Base-by-base conservation (phyloP, 148 eudicot genomes). In the Persicaria maculosa region DNA sequence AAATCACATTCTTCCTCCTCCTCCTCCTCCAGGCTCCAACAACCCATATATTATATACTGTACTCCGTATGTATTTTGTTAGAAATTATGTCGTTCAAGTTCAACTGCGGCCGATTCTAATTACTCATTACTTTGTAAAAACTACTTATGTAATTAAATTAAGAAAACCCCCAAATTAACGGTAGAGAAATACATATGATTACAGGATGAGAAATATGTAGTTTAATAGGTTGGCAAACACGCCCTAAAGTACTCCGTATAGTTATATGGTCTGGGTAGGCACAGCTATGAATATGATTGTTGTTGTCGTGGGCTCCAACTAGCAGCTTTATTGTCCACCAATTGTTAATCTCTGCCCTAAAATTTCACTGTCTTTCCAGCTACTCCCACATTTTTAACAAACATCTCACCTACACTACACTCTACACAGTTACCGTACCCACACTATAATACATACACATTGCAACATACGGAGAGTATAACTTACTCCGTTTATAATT, bases 301-400 rank as follows among this genome's bases (percentile, higher is more conserved):
- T 68, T 72, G 58, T 75, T 67, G 77, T 73, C 53, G 76, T 67
- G 75, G 76, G 79, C 9, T 19, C 80, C 81, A 78, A 81, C 77
- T 73, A 64, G 80, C 83, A 79, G 80, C 83, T 80, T 77, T 85
- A 76, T 71, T 79, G 75, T 79, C 45, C 16, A 47, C 71, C 73
- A 47, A 70, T 70, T 70, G 46, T 59, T 14, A 74, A 36, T 76
- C 44, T 54, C 44, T 65, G 46, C 7, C 31, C 12, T 19, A 68
- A 64, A 36, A 64, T 14, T 65, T 40, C 46, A 6, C 7, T 36
- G 47, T 59, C 40, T 67, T 59, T 16, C 68, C 57, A 16, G 78
- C 83, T 76, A 78, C 70, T 81, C 62, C 50, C 43, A 72, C 79
- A 80, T 80, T 77, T 77, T 72, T 78, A 74, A 72, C 83, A 25